phyloP scores from a whole-genome alignment of 1,139 yeast species.

The Suzukiozyma palmioleophila region DNA sequence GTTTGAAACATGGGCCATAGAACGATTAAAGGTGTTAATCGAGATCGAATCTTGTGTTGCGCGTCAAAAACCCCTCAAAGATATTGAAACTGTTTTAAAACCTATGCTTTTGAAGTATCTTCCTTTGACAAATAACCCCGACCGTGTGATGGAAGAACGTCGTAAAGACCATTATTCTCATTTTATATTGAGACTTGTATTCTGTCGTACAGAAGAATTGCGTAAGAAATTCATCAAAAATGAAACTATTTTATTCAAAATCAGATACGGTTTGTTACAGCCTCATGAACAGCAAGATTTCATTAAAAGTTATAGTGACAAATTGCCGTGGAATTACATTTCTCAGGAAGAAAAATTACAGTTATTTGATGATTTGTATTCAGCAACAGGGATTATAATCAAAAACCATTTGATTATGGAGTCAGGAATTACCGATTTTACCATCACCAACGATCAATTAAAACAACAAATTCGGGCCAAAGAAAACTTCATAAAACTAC shows the following conservation, averaged over 20 bases:
- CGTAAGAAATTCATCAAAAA: constrained; percentile 73
- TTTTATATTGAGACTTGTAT: constrained; percentile 79
- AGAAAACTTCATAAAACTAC: constrained; percentile 73
- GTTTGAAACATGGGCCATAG: constrained; percentile 95
- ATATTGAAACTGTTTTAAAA: constrained; percentile 58
- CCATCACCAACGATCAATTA: constrained; percentile 39
- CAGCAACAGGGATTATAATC: constrained; percentile 44
- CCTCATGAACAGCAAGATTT: constrained; percentile 70
- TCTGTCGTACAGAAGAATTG: constrained; percentile 85
- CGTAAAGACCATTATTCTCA: constrained; percentile 91
- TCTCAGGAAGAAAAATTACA: constrained; percentile 54
- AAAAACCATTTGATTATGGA: constrained; percentile 22
- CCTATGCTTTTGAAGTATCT: constrained; percentile 62
- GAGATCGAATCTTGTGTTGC: constrained; percentile 77
- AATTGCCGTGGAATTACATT: constrained; percentile 71
- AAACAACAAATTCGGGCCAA: constrained; percentile 37
- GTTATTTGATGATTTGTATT: constrained; percentile 48
- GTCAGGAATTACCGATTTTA: constrained; percentile 23
- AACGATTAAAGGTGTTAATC: constrained; percentile 73
- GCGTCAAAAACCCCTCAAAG: constrained; percentile 60
- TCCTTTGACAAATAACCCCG: constrained; percentile 50
- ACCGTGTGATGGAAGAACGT: constrained; percentile 48
- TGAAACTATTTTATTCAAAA: constrained; percentile 69
- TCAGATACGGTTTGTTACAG: constrained; percentile 65
- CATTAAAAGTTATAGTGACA: constrained; percentile 45